phyloP scores from a whole-genome alignment of 1,284 basidiomycete species.

The Cryptococcus sp. region DNA sequence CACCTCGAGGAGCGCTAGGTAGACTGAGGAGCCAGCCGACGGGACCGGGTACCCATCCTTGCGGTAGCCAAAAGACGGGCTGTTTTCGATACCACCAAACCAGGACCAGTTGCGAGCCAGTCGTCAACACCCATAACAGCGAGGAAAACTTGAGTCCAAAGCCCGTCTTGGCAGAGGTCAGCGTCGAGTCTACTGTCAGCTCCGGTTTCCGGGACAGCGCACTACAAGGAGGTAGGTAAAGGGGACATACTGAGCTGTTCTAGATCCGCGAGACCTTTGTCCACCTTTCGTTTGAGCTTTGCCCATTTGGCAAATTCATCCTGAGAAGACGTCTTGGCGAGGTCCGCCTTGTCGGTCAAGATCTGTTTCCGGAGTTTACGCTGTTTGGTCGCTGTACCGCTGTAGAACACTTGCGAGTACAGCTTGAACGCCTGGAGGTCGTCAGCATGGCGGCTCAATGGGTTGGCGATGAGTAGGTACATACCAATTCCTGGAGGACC shows the following conservation, averaged over 20 bases:
- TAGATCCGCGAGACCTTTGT: constrained; percentile 89
- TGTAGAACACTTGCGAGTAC: constrained; percentile 63
- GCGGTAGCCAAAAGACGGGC: constrained; percentile 86
- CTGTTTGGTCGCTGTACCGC: constrained; percentile 55
- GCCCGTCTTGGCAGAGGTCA: constrained; percentile 58
- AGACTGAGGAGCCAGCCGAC: constrained; percentile 67
- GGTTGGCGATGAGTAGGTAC: constrained; percentile 35
- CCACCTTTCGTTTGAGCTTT: constrained; percentile 79
- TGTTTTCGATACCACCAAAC: constrained; percentile 83
- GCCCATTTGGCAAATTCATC: constrained; percentile 99
- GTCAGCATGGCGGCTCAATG: background rate
- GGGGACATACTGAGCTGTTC: constrained; percentile 93
- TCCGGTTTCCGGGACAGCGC: background rate
- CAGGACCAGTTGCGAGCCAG: constrained; percentile 71
- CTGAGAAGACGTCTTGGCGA: constrained; percentile 84
- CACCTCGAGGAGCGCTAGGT: constrained; percentile 42
- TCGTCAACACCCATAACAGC: constrained; percentile 72
- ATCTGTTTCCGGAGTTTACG: constrained; percentile 68
- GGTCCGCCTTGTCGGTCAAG: constrained; percentile 72
- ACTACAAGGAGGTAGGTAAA: too few species aligned
- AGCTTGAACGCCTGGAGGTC: constrained; percentile 58
- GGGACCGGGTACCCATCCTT: constrained; percentile 74
- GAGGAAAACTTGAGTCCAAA: constrained; percentile 72
- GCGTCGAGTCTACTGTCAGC: constrained; percentile 59
- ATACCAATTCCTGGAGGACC: constrained; percentile 68